Conservation (phyloP, 2,329 filamentous ascomycete genomes). For the Pseudogymnoascus sp. region DNA sequence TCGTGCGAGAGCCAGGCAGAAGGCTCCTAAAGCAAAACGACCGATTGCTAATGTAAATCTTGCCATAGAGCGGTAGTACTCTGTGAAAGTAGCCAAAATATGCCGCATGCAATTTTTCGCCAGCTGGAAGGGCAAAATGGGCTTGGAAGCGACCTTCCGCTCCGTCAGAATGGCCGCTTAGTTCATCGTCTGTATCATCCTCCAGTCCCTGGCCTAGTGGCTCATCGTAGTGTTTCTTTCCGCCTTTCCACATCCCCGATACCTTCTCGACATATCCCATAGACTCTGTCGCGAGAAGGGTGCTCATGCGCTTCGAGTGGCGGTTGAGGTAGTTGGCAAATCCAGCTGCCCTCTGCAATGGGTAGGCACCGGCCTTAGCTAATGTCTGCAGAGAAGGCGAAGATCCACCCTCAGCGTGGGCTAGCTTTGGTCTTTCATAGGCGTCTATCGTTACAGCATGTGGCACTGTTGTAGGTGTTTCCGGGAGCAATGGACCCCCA, state of each 20-base stretch:
- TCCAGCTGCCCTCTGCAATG: slow-evolving; percentile 73
- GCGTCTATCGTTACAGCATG: slow-evolving; percentile 20
- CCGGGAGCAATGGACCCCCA: slow-evolving; percentile 19
- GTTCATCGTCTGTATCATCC: slow-evolving; percentile 44
- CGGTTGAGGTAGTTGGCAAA: slow-evolving; percentile 77
- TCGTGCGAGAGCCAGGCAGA: slow-evolving; percentile 80
- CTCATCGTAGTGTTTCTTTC: slow-evolving; percentile 77
- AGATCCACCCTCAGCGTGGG: slow-evolving; percentile 31
- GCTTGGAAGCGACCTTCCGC: slow-evolving; percentile 76
- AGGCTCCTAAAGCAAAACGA: slow-evolving; percentile 91
- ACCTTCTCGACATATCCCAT: slow-evolving; percentile 97
- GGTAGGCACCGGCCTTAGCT: slow-evolving; percentile 59
- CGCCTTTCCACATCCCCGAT: slow-evolving; percentile 92
- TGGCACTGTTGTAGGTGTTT: slow-evolving; percentile 14
- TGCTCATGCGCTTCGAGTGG: slow-evolving; percentile 74
- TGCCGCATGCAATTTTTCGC: slow-evolving; percentile 76
- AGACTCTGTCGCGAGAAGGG: slow-evolving; percentile 75
- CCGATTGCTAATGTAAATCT: slow-evolving; percentile 85
- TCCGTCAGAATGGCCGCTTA: slow-evolving; percentile 53
- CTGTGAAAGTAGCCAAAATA: slow-evolving; percentile 91
- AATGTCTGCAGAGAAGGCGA: slow-evolving; percentile 50
- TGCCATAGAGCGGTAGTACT: slow-evolving; percentile 86
- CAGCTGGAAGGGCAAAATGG: slow-evolving; percentile 81
- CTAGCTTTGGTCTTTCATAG: slow-evolving; percentile 14
- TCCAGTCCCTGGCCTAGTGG: slow-evolving; percentile 44